Percentiles rank a stretch among this genome's conserved stretches.
Conservation (phyloP, 345 rosid species). For the Limnanthes douglasii region DNA sequence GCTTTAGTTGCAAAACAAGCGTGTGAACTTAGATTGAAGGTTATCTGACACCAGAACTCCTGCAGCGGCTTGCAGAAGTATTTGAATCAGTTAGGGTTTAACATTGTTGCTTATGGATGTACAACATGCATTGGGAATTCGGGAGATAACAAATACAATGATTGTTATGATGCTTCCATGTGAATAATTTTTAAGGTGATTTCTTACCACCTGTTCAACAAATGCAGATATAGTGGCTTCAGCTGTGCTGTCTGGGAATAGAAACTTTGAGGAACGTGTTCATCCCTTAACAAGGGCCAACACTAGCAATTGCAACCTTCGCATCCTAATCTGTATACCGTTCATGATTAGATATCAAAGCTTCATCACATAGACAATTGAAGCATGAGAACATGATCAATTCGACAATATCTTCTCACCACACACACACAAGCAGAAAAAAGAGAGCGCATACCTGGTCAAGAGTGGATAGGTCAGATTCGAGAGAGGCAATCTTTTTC, state of each 20-base stretch:
- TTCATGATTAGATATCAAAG: no score
- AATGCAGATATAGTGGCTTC: constrained; percentile 56
- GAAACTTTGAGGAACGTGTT: constrained; percentile 81
- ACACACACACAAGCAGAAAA: no score
- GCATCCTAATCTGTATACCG: no score
- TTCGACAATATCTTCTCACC: no score
- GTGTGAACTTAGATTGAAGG: constrained; percentile 51
- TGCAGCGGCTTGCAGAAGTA: constrained; percentile 57
- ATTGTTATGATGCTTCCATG: background rate
- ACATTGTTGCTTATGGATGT: constrained; percentile 72
- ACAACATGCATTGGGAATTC: constrained; percentile 78
- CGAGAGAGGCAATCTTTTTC: no score
- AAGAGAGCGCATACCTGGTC: no score
- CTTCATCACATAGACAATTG: no score
- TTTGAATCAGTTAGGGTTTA: constrained; percentile 49
- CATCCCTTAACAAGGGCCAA: constrained; percentile 83
- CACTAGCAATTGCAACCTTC: no score
- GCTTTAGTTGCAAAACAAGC: constrained; percentile 74
- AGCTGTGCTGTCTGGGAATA: constrained; percentile 81
- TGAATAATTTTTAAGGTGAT: constrained; percentile 4
- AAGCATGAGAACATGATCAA: no score
- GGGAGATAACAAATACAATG: constrained; percentile 29
- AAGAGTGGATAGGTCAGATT: no score
- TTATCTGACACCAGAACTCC: constrained; percentile 16
- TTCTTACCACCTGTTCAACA: background rate